A percentile compares a stretch with the other conserved stretches of the same genome.
These are phyloP conservation scores for Musa beccarii DNA, from an alignment of 176 grass and related monocot genomes.

Conservation along the genomic window DNA sequence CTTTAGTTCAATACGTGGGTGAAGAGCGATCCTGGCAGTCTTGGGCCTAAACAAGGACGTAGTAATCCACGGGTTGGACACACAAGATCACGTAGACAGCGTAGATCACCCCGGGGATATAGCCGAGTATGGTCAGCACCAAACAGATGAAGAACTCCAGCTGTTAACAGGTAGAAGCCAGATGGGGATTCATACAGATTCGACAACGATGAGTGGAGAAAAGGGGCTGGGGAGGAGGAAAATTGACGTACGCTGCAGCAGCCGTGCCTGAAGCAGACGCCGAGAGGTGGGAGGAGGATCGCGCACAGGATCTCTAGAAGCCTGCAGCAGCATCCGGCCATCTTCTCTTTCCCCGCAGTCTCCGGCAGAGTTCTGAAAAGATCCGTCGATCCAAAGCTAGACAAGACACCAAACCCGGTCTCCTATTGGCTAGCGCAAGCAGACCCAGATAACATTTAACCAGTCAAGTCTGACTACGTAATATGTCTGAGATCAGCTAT, in stretches of 20 bases:
- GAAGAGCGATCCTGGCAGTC: no score
- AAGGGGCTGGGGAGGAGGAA: no score
- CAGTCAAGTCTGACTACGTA: no score
- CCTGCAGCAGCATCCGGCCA: constrained; percentile 40
- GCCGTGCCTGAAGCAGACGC: constrained; percentile 74
- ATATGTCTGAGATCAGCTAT: no score
- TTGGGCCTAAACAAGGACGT: constrained; percentile 1
- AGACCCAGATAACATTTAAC: no score
- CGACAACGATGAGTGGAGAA: not conserved
- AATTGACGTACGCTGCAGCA: constrained; percentile 57
- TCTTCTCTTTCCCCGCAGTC: not conserved
- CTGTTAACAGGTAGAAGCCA: constrained; percentile 9
- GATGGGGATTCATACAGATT: not conserved
- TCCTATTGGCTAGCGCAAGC: no score
- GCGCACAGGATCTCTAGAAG: constrained; percentile 86
- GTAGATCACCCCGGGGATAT: constrained; percentile 63
- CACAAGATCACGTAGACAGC: constrained; percentile 61
- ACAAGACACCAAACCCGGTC: not conserved
- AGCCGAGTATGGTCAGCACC: constrained; percentile 69
- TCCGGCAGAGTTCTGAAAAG: no score
- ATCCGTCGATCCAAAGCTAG: not conserved
- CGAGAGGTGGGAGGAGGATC: constrained; percentile 74
- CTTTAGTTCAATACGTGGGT: no score
- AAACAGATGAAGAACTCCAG: constrained; percentile 78
- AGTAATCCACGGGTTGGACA: constrained; percentile 33